Percentiles rank a stretch among this genome's conserved stretches.
Conservation (phyloP, 371 early-diverging fungal genomes). For the Mycotypha africana region DNA sequence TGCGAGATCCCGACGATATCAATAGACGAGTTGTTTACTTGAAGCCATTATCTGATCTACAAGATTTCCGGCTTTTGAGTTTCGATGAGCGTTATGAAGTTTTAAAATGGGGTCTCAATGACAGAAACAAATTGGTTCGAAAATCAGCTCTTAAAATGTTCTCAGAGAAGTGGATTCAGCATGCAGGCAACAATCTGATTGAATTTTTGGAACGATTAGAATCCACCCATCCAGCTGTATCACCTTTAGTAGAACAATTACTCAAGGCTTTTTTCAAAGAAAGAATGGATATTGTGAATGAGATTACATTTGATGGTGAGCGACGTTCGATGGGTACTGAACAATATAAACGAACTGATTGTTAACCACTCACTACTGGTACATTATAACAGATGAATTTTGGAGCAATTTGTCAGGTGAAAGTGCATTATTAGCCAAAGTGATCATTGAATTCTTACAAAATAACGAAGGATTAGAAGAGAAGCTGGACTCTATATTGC, state of each 20-base stretch:
- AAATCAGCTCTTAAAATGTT: conserved; percentile 73
- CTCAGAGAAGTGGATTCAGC: conserved; percentile 70
- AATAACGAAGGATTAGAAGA: conserved; percentile 48
- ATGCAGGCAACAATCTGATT: conserved; percentile 68
- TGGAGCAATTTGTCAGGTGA: conserved; percentile 79
- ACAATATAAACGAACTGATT: no score
- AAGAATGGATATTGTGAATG: conserved; percentile 61
- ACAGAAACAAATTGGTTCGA: conserved; percentile 69
- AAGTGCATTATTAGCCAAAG: conserved; percentile 70
- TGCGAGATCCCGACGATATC: conserved; percentile 68
- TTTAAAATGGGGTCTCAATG: conserved; percentile 70
- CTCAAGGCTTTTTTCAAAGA: conserved; percentile 62
- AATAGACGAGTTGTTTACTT: conserved; percentile 62
- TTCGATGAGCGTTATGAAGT: conserved; percentile 68
- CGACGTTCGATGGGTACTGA: no score
- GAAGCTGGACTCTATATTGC: conserved; percentile 63
- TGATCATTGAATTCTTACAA: conserved; percentile 49
- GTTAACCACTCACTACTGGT: no score
- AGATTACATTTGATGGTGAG: conserved; percentile 51
- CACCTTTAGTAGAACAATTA: conserved; percentile 65
- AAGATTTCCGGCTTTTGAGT: conserved; percentile 61
- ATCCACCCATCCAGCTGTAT: conserved; percentile 62
- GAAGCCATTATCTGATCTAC: conserved; percentile 64
- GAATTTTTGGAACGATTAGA: conserved; percentile 82
- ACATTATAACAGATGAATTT: conserved; percentile 50